Base-by-base conservation (phyloP, 2,329 filamentous ascomycete genomes). In the Didymella pinodella region DNA sequence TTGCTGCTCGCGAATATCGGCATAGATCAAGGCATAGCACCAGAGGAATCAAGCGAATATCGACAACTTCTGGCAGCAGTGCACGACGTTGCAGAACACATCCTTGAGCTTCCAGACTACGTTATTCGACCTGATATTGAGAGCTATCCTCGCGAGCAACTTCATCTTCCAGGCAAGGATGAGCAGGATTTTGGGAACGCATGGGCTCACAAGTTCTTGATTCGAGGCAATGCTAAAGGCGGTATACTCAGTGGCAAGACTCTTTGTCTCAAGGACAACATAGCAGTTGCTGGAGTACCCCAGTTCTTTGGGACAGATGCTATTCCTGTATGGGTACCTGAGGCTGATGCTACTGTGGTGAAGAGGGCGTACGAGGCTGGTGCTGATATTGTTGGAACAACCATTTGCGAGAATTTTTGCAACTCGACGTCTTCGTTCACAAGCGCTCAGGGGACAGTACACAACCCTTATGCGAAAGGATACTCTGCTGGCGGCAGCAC, bases 391-490 rank as follows among this genome's bases (percentile, higher is more conserved):
- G 75, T 79, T 7, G 81, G 84, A 11, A 85, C 83, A 0, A 77
- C 82, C 0, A 79, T 79, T 0, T 86, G 84, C 57, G 85, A 86
- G 60, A 84, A 84, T 63, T 81, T 82, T 47, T 85, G 82, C 61
- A 80, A 81, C 58, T 81, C 80, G 0, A 81, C 82, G 1, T 77
- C 79, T 0, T 82, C 81, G 0, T 83, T 80, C 59, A 83, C 80
- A 0, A 79, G 78, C 34, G 79, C 79, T 2, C 74, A 76, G 47
- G 77, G 77, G 2, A 66, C 62, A 1, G 75, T 78, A 2, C 57
- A 71, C 12, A 72, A 84, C 52, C 82, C 82, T 0, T 79, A 78
- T 55, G 80, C 78, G 0, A 60, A 70, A 22, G 80, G 80, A 2
- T 83, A 81, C 59, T 80, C 77, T 2, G 76, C 78, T 36, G 81